Percentiles rank a stretch among this genome's conserved stretches.
Evolutionary conservation across 2,329 filamentous ascomycete species (phyloP).

Genomic region (Coniella lustricola): DNA sequence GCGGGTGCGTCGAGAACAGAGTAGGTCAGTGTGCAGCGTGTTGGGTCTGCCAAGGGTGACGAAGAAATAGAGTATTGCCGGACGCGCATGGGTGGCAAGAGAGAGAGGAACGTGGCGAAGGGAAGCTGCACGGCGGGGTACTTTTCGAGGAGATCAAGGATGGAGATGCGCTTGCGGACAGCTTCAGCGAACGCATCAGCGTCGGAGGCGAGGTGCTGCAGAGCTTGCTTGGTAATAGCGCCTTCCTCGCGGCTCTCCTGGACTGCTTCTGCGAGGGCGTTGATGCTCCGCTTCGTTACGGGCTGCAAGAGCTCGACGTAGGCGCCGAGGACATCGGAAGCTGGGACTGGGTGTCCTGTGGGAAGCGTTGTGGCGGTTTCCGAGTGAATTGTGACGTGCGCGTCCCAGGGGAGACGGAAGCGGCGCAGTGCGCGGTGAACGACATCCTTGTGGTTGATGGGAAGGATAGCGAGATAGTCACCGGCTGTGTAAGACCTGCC

Average conservation of each 20-base stretch:
- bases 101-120: slow-evolving; percentile 52
- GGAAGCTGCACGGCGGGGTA: slow-evolving; percentile 46
- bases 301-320: slow-evolving; percentile 68
- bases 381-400: slow-evolving; percentile 51
- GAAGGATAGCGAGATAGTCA: slow-evolving; percentile 68
- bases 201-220: slow-evolving; percentile 31
- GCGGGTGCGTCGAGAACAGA: slow-evolving; percentile 54
- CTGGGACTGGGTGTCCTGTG: slow-evolving; percentile 48
- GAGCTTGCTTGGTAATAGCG: slow-evolving; percentile 28
- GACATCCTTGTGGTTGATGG: slow-evolving; percentile 57
- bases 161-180: slow-evolving; percentile 42
- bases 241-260: slow-evolving; percentile 26
- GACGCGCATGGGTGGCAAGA: slow-evolving; percentile 55
- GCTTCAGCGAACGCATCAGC: slow-evolving; percentile 34
- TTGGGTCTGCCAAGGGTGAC: slow-evolving; percentile 53
- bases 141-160: slow-evolving; percentile 56
- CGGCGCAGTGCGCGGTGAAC: slow-evolving; percentile 56
- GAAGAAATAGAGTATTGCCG: slow-evolving; percentile 60
- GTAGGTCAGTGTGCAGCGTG: slow-evolving; percentile 58
- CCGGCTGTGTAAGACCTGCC: slow-evolving; percentile 61
- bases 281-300: slow-evolving; percentile 50
- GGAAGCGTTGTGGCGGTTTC: slow-evolving; percentile 46
- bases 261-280: slow-evolving; percentile 40
- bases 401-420: slow-evolving; percentile 63
- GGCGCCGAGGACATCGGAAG: slow-evolving; percentile 55